These are phyloP conservation scores for Glaciozyma antarctica DNA, from an alignment of 768 basidiomycete genomes.

Conservation along the genomic window DNA sequence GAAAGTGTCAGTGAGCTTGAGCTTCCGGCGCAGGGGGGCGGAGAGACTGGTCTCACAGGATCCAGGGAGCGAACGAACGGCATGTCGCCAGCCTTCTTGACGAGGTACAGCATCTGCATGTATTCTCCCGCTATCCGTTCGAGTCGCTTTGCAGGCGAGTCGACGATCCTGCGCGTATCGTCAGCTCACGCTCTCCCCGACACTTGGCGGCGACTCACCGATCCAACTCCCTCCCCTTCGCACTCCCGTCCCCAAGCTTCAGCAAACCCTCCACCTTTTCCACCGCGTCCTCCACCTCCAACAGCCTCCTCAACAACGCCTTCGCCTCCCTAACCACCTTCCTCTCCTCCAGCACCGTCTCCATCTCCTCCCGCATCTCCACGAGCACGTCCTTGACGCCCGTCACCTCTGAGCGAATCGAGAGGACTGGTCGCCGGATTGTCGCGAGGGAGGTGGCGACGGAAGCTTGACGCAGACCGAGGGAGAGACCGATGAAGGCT, in stretches of 20 bases:
- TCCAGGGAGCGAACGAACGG: slow-evolving; percentile 71
- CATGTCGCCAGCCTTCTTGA: slow-evolving; percentile 75
- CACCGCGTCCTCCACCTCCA: slow-evolving; percentile 87
- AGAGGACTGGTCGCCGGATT: slow-evolving; percentile 58
- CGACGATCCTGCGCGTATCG: slow-evolving; percentile 12
- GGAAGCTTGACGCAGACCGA: slow-evolving; percentile 79
- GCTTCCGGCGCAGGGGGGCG: slow-evolving; percentile 7
- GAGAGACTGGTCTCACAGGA: slow-evolving; percentile 54
- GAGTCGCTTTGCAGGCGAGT: slow-evolving; percentile 52
- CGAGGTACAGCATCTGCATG: slow-evolving; percentile 81
- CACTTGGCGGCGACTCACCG: neutral
- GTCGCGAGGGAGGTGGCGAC: slow-evolving; percentile 34
- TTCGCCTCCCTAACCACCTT: slow-evolving; percentile 75
- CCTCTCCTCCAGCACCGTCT: slow-evolving; percentile 66
- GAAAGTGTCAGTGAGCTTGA: neutral
- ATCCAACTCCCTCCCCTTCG: slow-evolving; percentile 12
- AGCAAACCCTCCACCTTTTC: slow-evolving; percentile 78
- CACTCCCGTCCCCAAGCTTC: slow-evolving; percentile 13
- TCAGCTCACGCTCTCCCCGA: no score
- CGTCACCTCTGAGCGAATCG: slow-evolving; percentile 56
- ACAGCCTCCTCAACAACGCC: slow-evolving; percentile 70
- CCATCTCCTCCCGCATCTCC: slow-evolving; percentile 60
- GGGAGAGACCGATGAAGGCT: slow-evolving; percentile 91
- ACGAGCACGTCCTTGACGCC: slow-evolving; percentile 51
- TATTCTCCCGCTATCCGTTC: slow-evolving; percentile 84